Base-by-base conservation (phyloP, 768 basidiomycete genomes). In the Russula emetica region DNA sequence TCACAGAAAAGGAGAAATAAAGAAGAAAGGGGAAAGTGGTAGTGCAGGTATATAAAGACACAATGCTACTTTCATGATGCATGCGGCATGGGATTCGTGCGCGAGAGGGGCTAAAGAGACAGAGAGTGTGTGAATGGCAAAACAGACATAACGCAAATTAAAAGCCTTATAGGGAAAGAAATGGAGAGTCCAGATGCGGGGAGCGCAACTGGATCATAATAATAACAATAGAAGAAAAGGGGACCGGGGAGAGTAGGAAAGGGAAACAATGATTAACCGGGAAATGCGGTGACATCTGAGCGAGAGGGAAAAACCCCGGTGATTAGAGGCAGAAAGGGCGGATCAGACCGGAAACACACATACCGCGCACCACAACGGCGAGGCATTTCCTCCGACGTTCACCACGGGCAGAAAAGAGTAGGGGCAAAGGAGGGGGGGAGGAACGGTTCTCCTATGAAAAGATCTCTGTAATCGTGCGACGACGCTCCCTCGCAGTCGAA, bases 391-490 rank as follows among this genome's bases (percentile, higher is more conserved):
- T 56, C 45, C 38, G 38, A 58, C 26, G 24, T 51, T 60, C 57
- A 50, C 20, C 42, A 50, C 28, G 45, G n/a, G n/a, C n/a, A 45
- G 44, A 22, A 42, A 34, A 42, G 20, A 20, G 42, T 42, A 42
- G 18, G 42, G 40, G 16, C n/a, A n/a, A n/a, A 5, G 7, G 8
- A 4, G 20, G n/a, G 4, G 42, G n/a, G 11, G 44, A 38, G 0
- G 50, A 8, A 47, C 52, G 26, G 40, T 55, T 63, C 61, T 65
- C 47, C 44, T 61, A 68, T 63, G 69, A 81, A 65, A 80, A 81
- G 61, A 82, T 78, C 66, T 82, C 81, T n/a, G 79, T 81, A 50
- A 82, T 76, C 40, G 81, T 82, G 40, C 80, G 74, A 55, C 80
- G 74, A n/a, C 81, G 74, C 61, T 81, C 80, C 64, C 73, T 74